phyloP scores from a whole-genome alignment of 2,329 filamentous ascomycete species.

The Microdochium bolleyi region DNA sequence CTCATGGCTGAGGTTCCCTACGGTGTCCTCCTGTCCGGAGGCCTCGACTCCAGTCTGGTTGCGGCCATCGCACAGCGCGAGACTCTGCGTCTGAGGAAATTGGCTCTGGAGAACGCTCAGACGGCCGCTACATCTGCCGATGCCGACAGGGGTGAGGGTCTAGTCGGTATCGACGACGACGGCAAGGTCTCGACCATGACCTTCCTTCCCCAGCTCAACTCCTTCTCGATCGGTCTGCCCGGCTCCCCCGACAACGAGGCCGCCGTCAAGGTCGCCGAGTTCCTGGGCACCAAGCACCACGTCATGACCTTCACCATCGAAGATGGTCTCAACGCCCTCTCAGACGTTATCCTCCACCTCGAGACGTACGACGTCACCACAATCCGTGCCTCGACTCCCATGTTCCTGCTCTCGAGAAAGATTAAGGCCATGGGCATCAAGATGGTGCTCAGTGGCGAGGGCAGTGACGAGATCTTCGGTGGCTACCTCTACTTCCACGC shows the following conservation, averaged over 20 bases:
- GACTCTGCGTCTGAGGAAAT: constrained; percentile 67
- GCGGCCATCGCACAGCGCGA: constrained; percentile 94
- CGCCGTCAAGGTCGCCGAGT: constrained; percentile 87
- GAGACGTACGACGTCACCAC: constrained; percentile 98
- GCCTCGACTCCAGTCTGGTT: constrained; percentile 90
- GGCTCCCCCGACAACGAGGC: constrained; percentile 88
- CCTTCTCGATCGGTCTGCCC: constrained; percentile 95
- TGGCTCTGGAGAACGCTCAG: constrained; percentile 43
- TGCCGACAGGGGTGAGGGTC: constrained; percentile 55
- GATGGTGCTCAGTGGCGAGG: constrained; percentile 97
- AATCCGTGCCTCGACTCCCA: constrained; percentile 94
- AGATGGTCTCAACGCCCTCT: constrained; percentile 92
- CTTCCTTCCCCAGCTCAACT: constrained; percentile 91
- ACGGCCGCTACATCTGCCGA: constrained; percentile 32
- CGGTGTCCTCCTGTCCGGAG: constrained; percentile 89
- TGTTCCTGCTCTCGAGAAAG: constrained; percentile 96
- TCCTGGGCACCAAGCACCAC: constrained; percentile 95
- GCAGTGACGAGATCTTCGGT: constrained; percentile 96
- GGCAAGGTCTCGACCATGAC: constrained; percentile 85
- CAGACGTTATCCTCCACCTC: constrained; percentile 95
- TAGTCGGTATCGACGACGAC: constrained; percentile 92
- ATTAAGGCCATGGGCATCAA: constrained; percentile 99
- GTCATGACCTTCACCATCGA: constrained; percentile 98
- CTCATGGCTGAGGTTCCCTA: constrained; percentile 99
- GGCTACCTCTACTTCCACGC: constrained; percentile 98